phyloP scores from a whole-genome alignment of 2,329 filamentous ascomycete genomes.

The Penicillium glabrum region DNA sequence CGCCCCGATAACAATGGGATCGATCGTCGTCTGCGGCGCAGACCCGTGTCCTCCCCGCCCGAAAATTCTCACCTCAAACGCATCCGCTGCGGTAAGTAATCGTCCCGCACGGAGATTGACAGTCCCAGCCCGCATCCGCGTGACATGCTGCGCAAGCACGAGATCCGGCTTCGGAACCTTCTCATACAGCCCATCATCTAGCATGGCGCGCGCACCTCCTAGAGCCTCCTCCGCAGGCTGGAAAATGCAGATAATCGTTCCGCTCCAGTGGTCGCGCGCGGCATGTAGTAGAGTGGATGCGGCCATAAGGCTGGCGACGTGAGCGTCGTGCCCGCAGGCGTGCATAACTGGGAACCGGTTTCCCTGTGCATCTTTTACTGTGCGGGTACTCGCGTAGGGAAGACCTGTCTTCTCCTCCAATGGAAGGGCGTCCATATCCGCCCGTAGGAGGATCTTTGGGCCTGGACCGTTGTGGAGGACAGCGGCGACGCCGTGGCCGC shows the following conservation, averaged over 20 bases:
- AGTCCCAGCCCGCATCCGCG: conserved; percentile 38
- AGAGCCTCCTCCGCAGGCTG: conserved; percentile 64
- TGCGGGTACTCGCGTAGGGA: conserved; percentile 53
- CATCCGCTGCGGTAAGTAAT: conserved; percentile 38
- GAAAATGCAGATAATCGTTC: conserved; percentile 61
- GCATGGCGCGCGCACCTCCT: conserved; percentile 59
- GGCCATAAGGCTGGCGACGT: conserved; percentile 60
- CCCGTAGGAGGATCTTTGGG: conserved; percentile 57
- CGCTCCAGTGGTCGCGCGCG: conserved; percentile 51
- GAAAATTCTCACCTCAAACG: conserved; percentile 38
- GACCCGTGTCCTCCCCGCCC: conserved; percentile 48
- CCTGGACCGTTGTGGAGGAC: conserved; percentile 58
- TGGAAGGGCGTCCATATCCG: conserved; percentile 64
- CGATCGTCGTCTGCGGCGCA: conserved; percentile 46
- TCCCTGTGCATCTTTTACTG: conserved; percentile 48
- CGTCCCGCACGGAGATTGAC: conserved; percentile 34
- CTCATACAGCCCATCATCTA: conserved; percentile 57
- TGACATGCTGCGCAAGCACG: conserved; percentile 58
- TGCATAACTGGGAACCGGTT: conserved; percentile 62
- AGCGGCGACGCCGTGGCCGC: conserved; percentile 59
- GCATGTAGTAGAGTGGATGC: conserved; percentile 52
- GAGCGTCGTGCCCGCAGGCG: conserved; percentile 68
- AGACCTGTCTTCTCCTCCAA: conserved; percentile 58
- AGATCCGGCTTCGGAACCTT: conserved; percentile 56
- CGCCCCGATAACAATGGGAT: conserved; percentile 49